Evolutionary conservation across 140 eudicot genomes (phyloP).

Genomic region (Oenanthe javanica): DNA sequence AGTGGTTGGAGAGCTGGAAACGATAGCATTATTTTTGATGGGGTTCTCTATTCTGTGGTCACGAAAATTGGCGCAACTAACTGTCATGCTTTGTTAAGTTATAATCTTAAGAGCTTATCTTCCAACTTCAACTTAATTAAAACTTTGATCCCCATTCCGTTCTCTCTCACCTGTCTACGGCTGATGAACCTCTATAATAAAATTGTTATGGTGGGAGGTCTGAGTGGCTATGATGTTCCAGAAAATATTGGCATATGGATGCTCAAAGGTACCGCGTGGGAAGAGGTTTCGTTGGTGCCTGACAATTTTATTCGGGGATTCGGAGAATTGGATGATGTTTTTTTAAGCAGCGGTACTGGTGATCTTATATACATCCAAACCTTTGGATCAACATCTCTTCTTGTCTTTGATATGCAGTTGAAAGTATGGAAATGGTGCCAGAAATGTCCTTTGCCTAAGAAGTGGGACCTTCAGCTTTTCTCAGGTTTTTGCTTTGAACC

Average conservation of each 20-base stretch:
- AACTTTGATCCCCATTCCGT: constrained; percentile 33
- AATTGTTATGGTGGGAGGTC: constrained; percentile 56
- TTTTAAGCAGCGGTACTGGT: constrained; percentile 49
- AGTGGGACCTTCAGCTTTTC: constrained; percentile 44
- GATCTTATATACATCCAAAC: constrained; percentile 51
- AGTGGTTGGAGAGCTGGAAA: constrained; percentile 52
- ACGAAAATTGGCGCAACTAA: constrained; percentile 21
- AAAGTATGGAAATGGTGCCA: constrained; percentile 43
- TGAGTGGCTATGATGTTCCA: constrained; percentile 33
- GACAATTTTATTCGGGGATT: constrained; percentile 30
- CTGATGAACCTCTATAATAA: constrained; percentile 40
- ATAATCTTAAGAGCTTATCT: constrained; percentile 15
- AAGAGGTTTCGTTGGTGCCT: constrained; percentile 45
- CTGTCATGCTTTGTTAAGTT: constrained; percentile 32
- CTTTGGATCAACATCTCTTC: constrained; percentile 41
- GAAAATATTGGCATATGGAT: constrained; percentile 57
- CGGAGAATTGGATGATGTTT: constrained; percentile 52
- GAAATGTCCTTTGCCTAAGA: constrained; percentile 36
- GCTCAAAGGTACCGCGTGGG: constrained; percentile 33
- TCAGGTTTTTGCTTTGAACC: constrained; percentile 61
- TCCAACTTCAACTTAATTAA: constrained; percentile 14
- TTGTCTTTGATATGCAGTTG: constrained; percentile 35
- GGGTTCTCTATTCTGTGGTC: constrained; percentile 34
- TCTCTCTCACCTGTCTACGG: constrained; percentile 50
- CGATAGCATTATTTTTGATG: constrained; percentile 31